Conservation (phyloP, 768 basidiomycete species). For the Trametopsis cervina region DNA sequence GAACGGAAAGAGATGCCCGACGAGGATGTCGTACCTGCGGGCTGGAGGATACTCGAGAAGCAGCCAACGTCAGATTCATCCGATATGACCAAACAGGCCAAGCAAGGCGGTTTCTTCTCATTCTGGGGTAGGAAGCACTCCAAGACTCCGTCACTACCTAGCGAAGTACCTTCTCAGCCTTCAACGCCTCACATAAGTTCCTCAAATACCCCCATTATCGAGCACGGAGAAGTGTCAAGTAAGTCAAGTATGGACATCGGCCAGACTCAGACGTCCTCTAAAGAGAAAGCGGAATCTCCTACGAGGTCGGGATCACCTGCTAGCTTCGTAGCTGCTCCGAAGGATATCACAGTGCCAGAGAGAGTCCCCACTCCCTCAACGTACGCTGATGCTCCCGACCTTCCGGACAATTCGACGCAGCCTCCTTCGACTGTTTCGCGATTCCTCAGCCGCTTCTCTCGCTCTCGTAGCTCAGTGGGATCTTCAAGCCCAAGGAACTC, state of each 20-base stretch:
- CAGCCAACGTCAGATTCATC: conserved; percentile 16
- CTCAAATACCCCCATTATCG: background rate
- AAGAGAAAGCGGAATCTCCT: background rate
- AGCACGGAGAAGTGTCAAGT: background rate
- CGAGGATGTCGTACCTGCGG: conserved; percentile 57
- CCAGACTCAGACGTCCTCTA: conserved; percentile 7
- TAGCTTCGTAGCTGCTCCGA: background rate
- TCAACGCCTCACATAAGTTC: background rate
- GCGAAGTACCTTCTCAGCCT: background rate
- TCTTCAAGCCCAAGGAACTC: conserved; percentile 39
- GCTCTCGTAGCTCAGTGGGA: conserved; percentile 37
- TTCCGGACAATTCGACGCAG: conserved; percentile 12
- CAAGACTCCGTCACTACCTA: conserved; percentile 4
- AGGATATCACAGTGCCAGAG: too few species aligned
- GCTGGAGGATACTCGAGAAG: conserved; percentile 67
- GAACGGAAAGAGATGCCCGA: conserved; percentile 37
- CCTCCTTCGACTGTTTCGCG: conserved; percentile 69
- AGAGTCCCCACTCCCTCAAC: too few species aligned
- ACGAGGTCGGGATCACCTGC: too few species aligned
- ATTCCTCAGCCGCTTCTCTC: conserved; percentile 69
- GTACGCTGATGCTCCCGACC: conserved; percentile 18
- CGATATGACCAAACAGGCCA: background rate
- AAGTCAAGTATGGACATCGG: conserved; percentile 17
- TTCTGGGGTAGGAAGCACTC: conserved; percentile 54
- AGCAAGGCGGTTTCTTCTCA: conserved; percentile 51